Conservation (phyloP, 1,284 basidiomycete species). For the Fistulinella staudtii region DNA sequence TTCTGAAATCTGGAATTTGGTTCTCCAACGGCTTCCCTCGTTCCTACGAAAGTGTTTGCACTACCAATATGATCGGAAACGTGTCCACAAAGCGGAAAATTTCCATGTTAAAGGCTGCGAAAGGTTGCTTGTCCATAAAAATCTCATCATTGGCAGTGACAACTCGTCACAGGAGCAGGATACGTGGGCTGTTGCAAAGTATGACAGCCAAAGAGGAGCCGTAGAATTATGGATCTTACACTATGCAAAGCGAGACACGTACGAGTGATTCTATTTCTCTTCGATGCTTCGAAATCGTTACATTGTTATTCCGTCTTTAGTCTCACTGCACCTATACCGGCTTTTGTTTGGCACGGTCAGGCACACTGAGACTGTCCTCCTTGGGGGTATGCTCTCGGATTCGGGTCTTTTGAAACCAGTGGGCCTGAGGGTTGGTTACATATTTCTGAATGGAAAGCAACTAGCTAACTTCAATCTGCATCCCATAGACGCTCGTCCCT, state of each 20-base stretch:
- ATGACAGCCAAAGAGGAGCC: not conserved
- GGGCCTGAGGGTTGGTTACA: constrained; percentile 41
- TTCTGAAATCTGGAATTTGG: not conserved
- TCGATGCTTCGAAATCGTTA: not conserved
- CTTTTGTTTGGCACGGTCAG: constrained; percentile 69
- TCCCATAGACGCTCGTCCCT: not conserved
- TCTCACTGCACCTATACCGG: constrained; percentile 50
- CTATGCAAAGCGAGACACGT: constrained; percentile 54
- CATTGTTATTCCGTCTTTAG: not conserved
- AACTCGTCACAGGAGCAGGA: not conserved
- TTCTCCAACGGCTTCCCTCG: constrained; percentile 2
- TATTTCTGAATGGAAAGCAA: not conserved
- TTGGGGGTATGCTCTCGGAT: constrained; percentile 88
- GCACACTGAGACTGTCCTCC: constrained; percentile 76
- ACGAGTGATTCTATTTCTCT: constrained; percentile 60
- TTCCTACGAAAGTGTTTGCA: not conserved
- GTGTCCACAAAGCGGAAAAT: not conserved
- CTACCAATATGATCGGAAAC: not conserved
- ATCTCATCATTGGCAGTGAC: not conserved
- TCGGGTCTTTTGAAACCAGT: constrained; percentile 76
- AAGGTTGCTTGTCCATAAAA: constrained; percentile 2
- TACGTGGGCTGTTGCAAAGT: constrained; percentile 1
- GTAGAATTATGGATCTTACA: not conserved
- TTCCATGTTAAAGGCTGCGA: constrained; percentile 1
- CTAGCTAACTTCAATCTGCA: not conserved